phyloP scores from a whole-genome alignment of 1,284 basidiomycete genomes.

The Bondarzewia mesenterica region DNA sequence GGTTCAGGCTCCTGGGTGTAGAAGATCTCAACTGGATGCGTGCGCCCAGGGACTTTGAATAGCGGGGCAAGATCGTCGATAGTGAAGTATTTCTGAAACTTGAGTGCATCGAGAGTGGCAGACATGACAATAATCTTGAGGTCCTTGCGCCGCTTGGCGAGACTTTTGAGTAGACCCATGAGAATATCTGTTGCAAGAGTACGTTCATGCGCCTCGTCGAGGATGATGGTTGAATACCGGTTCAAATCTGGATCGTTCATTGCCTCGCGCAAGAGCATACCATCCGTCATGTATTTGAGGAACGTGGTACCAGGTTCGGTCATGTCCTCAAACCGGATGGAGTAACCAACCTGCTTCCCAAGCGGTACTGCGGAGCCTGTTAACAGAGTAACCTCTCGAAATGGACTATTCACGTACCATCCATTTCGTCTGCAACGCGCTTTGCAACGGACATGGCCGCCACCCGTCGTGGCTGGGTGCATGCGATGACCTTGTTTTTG shows the following conservation, averaged over 20 bases:
- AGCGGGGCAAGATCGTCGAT: conserved; percentile 66
- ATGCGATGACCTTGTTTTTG: conserved; percentile 88
- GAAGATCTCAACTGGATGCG: conserved; percentile 94
- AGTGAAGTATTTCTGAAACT: conserved; percentile 96
- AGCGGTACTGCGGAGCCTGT: conserved; percentile 59
- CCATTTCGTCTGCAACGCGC: conserved; percentile 98
- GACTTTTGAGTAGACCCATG: conserved; percentile 81
- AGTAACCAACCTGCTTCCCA: conserved; percentile 94
- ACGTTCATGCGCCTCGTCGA: conserved; percentile 98
- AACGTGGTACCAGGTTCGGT: conserved; percentile 88
- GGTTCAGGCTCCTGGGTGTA: conserved; percentile 95
- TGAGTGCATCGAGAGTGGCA: conserved; percentile 93
- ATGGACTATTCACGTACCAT: conserved; percentile 50
- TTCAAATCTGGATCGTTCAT: conserved; percentile 91
- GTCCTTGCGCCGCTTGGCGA: conserved; percentile 78
- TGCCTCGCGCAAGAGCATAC: conserved; percentile 95
- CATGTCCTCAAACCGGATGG: conserved; percentile 98
- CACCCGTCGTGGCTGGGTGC: conserved; percentile 95
- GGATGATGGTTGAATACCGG: conserved; percentile 94
- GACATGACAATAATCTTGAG: conserved; percentile 99
- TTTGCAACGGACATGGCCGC: conserved; percentile 98
- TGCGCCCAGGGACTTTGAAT: conserved; percentile 94
- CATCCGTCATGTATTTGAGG: conserved; percentile 99
- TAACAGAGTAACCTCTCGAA: no score
- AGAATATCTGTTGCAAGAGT: conserved; percentile 98